Evolutionary conservation across 2,329 filamentous ascomycete genomes (phyloP).

Genomic region (Pyrenophora seminiperda): DNA sequence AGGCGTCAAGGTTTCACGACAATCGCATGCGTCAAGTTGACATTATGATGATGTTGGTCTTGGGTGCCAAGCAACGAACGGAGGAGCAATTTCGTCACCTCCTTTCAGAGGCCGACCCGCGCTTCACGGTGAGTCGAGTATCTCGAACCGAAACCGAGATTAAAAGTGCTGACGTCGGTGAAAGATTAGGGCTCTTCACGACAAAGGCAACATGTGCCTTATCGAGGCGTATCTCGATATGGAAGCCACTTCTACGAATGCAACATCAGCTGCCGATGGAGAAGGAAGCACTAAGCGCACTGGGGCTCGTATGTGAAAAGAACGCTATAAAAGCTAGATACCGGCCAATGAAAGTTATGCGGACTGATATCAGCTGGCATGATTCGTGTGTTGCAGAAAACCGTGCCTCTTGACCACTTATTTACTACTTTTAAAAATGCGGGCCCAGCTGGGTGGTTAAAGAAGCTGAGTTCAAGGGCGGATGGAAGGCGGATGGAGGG

Average conservation of each 20-base stretch:
- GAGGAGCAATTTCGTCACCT: constrained; percentile 20
- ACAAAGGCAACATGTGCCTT: constrained; percentile 23
- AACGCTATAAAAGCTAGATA: neutral
- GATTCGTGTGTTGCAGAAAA: neutral
- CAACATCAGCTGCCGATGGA: neutral
- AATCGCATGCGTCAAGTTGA: constrained; percentile 38
- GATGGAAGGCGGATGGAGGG: no score
- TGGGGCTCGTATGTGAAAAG: constrained; percentile 12
- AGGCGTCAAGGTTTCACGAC: constrained; percentile 27
- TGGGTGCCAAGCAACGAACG: constrained; percentile 31
- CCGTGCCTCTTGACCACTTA: no score
- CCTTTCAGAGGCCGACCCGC: constrained; percentile 18
- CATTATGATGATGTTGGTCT: constrained; percentile 36
- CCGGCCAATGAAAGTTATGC: neutral
- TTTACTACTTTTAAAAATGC: no score
- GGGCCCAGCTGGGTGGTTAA: no score
- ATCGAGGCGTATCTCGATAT: constrained; percentile 21
- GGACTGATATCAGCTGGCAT: neutral
- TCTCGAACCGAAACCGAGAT: neutral
- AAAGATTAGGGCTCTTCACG: constrained; percentile 21
- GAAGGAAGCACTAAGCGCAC: constrained; percentile 12
- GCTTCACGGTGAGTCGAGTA: constrained; percentile 17
- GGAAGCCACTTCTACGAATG: neutral
- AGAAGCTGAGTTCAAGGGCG: no score
- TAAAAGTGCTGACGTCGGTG: constrained; percentile 1